phyloP scores from a whole-genome alignment of 441 rosid species.

The Macaranga tanarius region DNA sequence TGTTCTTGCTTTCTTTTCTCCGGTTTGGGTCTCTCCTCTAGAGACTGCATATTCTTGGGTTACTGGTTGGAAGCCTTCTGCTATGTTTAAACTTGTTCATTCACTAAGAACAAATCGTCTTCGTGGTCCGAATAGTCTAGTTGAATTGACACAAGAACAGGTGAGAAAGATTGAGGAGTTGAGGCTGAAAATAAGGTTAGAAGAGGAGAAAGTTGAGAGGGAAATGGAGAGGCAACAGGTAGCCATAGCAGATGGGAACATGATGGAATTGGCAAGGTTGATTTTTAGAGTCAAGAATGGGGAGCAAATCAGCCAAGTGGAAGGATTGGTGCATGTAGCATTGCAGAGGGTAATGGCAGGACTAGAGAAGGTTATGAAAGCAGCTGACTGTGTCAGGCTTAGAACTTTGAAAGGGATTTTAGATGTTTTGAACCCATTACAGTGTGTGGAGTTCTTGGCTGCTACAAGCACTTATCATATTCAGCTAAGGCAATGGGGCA shows the following conservation, averaged over 20 bases:
- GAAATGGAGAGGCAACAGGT: slow-evolving; percentile 90
- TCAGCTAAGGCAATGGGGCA: slow-evolving; percentile 55
- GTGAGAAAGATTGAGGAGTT: slow-evolving; percentile 48
- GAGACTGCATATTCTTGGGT: slow-evolving; percentile 69
- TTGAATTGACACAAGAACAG: slow-evolving; percentile 51
- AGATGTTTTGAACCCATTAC: slow-evolving; percentile 55
- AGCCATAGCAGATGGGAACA: slow-evolving; percentile 54
- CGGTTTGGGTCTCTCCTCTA: slow-evolving; percentile 54
- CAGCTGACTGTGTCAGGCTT: slow-evolving; percentile 76
- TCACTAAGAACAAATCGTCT: slow-evolving; percentile 31
- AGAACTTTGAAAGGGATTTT: slow-evolving; percentile 71
- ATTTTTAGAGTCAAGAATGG: slow-evolving; percentile 26
- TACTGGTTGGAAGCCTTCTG: slow-evolving; percentile 83
- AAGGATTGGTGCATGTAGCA: slow-evolving; percentile 45
- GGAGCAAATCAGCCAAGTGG: slow-evolving; percentile 23
- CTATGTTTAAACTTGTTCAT: slow-evolving; percentile 46
- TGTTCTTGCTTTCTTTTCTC: slow-evolving; percentile 58
- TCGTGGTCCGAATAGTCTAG: slow-evolving; percentile 15
- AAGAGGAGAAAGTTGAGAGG: slow-evolving; percentile 73
- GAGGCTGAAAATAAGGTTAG: slow-evolving; percentile 50
- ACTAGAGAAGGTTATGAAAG: slow-evolving; percentile 67
- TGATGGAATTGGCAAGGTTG: slow-evolving; percentile 59
- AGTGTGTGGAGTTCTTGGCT: slow-evolving; percentile 61
- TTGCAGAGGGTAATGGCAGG: slow-evolving; percentile 39
- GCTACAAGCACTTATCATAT: slow-evolving; percentile 46